phyloP scores from a whole-genome alignment of 1,139 yeast genomes.

The Diutina pseudorugosa region DNA sequence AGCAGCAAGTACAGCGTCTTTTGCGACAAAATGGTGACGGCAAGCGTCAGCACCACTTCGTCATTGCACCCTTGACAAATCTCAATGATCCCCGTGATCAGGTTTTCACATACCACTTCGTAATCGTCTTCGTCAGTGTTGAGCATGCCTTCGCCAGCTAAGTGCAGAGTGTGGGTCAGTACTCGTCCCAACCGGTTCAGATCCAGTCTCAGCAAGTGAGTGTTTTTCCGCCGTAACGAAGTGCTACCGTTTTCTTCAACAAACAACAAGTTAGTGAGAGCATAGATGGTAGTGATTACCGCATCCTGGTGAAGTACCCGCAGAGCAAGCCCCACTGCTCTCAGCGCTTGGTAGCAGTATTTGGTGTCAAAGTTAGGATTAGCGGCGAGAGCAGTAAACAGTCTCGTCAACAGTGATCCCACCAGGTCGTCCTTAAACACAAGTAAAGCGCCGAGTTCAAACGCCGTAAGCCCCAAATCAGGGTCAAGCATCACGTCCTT shows the following conservation, averaged over 20 bases:
- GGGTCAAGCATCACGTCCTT: constrained; percentile 31
- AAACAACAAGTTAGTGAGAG: constrained; percentile 63
- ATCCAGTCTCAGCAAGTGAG: not conserved
- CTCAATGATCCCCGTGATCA: constrained; percentile 61
- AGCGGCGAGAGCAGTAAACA: constrained; percentile 36
- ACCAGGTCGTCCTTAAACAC: constrained; percentile 33
- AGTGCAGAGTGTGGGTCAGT: constrained; percentile 1
- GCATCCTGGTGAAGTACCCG: constrained; percentile 59
- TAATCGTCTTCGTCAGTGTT: constrained; percentile 9
- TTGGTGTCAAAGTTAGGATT: constrained; percentile 24
- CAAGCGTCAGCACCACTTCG: constrained; percentile 65
- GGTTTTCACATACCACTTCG: constrained; percentile 35
- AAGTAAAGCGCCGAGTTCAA: constrained; percentile 44
- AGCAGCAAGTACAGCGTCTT: constrained; percentile 29
- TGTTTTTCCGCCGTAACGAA: constrained; percentile 6
- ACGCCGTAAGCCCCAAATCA: constrained; percentile 35
- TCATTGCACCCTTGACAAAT: constrained; percentile 62
- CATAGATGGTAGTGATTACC: constrained; percentile 76
- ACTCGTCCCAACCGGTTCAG: not conserved
- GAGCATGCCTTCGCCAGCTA: constrained; percentile 4
- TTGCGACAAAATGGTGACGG: constrained; percentile 75
- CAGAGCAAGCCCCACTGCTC: constrained; percentile 32
- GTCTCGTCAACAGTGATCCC: constrained; percentile 36
- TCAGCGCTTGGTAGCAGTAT: constrained; percentile 23
- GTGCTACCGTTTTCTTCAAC: constrained; percentile 33